Conservation (phyloP, 106 monocot genomes). For the Xerophyta viscosa region DNA sequence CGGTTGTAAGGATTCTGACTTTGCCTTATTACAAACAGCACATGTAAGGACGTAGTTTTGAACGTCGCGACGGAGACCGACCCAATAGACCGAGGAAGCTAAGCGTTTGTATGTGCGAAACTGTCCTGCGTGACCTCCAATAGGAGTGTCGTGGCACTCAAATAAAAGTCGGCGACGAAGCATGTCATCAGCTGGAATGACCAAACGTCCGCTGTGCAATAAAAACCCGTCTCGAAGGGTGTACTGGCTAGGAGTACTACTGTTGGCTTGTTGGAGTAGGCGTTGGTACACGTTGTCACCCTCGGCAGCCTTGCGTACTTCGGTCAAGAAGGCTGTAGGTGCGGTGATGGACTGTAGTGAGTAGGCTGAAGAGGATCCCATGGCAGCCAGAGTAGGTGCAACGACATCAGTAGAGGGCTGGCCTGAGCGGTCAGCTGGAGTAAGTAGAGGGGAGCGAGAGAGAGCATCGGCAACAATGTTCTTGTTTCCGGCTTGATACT, state of each 20-base stretch:
- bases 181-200: not conserved
- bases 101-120: not conserved
- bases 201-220: not conserved
- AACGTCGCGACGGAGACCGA: not conserved
- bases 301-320: too few species aligned
- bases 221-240: too few species aligned
- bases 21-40: not conserved
- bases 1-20: not conserved
- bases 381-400: too few species aligned
- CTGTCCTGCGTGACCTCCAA: not conserved
- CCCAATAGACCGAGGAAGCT: not conserved
- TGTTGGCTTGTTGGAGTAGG: too few species aligned
- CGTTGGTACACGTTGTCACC: too few species aligned
- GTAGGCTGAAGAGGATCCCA: too few species aligned
- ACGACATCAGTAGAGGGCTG: too few species aligned
- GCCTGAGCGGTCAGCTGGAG: too few species aligned
- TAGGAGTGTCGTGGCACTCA: not conserved
- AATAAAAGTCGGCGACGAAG: not conserved
- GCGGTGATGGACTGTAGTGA: too few species aligned
- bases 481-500: slow-evolving; percentile 1
- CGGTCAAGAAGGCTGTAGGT: too few species aligned
- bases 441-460: slow-evolving; percentile 1
- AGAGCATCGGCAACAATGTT: slow-evolving; percentile 5
- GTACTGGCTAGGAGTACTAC: too few species aligned
- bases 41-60: not conserved